Evolutionary conservation across 768 basidiomycete genomes (phyloP).

Genomic region (Amanita phalloides): DNA sequence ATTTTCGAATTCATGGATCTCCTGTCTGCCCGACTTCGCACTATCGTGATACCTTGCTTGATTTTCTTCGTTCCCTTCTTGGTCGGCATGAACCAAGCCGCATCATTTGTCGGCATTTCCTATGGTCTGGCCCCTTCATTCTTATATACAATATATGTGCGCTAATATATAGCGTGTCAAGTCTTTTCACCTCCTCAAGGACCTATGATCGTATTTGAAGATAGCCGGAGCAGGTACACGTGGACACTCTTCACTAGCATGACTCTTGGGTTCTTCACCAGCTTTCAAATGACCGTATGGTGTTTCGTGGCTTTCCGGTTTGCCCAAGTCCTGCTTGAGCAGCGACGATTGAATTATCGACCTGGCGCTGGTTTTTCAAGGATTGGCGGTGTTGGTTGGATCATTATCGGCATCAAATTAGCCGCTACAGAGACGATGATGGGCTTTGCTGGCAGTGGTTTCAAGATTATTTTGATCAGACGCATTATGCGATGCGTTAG

Average conservation of each 20-base stretch:
- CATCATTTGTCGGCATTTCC: constrained; percentile 52
- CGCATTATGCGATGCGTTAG: constrained; percentile 46
- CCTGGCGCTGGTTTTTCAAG: constrained; percentile 34
- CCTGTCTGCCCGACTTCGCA: constrained; percentile 40
- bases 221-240: constrained; percentile 21
- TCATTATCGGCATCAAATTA: constrained; percentile 47
- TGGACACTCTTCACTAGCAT: constrained; percentile 51
- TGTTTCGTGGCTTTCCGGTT: constrained; percentile 50
- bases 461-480: constrained; percentile 42
- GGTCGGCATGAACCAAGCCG: constrained; percentile 43
- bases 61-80: constrained; percentile 46
- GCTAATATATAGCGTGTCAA: neutral
- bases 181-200: neutral
- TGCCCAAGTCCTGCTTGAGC: constrained; percentile 33
- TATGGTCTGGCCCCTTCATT: constrained; percentile 33
- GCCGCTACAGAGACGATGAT: constrained; percentile 55
- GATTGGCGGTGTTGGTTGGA: constrained; percentile 56
- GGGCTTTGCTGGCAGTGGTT: constrained; percentile 48
- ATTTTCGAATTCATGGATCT: constrained; percentile 36
- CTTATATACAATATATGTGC: neutral
- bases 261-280: constrained; percentile 47
- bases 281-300: constrained; percentile 50
- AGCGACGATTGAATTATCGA: constrained; percentile 38
- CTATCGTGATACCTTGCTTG: constrained; percentile 32
- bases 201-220: constrained; percentile 30